Conservation (phyloP, 495 filamentous ascomycete species). For the Hypoxylon crocopeplum region DNA sequence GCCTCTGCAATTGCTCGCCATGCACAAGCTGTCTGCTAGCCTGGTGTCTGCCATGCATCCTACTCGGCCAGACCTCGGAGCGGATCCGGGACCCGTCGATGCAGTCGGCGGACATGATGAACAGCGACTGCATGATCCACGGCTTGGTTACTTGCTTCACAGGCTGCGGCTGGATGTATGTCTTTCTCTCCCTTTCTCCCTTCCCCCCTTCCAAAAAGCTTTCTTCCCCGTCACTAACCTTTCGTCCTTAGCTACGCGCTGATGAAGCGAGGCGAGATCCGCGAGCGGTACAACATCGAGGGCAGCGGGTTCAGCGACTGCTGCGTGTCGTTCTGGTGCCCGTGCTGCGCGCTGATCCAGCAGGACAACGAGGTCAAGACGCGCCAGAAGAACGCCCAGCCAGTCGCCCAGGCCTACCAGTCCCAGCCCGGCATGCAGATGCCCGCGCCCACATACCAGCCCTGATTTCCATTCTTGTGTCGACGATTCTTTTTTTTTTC, state of each 20-base stretch:
- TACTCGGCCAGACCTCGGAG: slow-evolving; percentile 57
- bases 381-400: slow-evolving; percentile 30
- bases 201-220: neutral
- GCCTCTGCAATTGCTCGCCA: slow-evolving; percentile 46
- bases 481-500: too few species aligned
- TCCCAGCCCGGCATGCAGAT: slow-evolving; percentile 39
- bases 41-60: slow-evolving; percentile 60
- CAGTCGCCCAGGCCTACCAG: slow-evolving; percentile 39
- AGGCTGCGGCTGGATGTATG: slow-evolving; percentile 49
- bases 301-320: slow-evolving; percentile 60
- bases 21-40: slow-evolving; percentile 48
- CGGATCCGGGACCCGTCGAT: slow-evolving; percentile 55
- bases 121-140: slow-evolving; percentile 51
- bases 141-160: slow-evolving; percentile 32
- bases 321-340: slow-evolving; percentile 59
- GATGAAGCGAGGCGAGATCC: slow-evolving; percentile 61
- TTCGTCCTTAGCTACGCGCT: slow-evolving; percentile 42
- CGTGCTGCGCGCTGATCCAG: slow-evolving; percentile 56
- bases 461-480: neutral
- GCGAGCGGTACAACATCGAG: slow-evolving; percentile 60
- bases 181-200: neutral
- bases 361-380: slow-evolving; percentile 47
- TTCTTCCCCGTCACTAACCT: neutral
- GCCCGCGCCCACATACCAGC: slow-evolving; percentile 31
- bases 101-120: slow-evolving; percentile 49